Percentiles rank a stretch among this genome's conserved stretches.
Conservation (phyloP, 169 alveolate species). For the Blepharisma undulans region DNA sequence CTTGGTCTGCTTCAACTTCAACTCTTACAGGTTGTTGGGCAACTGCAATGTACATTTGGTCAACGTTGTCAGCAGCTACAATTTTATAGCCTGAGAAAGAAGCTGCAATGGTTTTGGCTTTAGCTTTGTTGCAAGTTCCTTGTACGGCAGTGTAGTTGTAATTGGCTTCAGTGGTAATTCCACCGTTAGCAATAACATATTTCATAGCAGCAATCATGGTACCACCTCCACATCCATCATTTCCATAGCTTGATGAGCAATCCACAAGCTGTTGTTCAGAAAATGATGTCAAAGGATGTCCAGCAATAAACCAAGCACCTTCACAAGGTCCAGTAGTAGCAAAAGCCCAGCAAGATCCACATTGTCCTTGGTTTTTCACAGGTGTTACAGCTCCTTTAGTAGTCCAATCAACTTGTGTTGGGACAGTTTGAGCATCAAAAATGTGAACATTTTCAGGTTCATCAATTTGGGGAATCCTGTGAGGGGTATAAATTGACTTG, state of each 20-base stretch:
- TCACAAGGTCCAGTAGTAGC: constrained; percentile 56
- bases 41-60: constrained; percentile 61
- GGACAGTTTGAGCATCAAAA: not conserved
- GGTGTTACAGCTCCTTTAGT: constrained; percentile 59
- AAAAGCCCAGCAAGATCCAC: constrained; percentile 71
- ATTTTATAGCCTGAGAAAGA: not conserved
- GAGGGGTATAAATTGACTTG: constrained; percentile 1
- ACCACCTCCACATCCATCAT: constrained; percentile 85
- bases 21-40: constrained; percentile 87
- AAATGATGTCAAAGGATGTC: constrained; percentile 7
- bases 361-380: constrained; percentile 61
- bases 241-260: constrained; percentile 57
- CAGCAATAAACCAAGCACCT: constrained; percentile 16
- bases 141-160: constrained; percentile 75
- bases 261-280: constrained; percentile 81
- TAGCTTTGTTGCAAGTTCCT: constrained; percentile 53
- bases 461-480: not conserved
- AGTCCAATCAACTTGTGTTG: constrained; percentile 51
- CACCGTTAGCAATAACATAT: constrained; percentile 63
- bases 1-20: constrained; percentile 91
- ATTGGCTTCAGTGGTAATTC: constrained; percentile 67
- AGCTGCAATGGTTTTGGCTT: not conserved
- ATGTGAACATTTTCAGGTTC: not conserved
- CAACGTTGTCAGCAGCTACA: constrained; percentile 35
- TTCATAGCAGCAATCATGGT: constrained; percentile 60